Evolutionary conservation across 2,329 filamentous ascomycete genomes (phyloP), one percentile per base, ranked within the genome.

Genomic region (Coleophoma cylindrospora): DNA sequence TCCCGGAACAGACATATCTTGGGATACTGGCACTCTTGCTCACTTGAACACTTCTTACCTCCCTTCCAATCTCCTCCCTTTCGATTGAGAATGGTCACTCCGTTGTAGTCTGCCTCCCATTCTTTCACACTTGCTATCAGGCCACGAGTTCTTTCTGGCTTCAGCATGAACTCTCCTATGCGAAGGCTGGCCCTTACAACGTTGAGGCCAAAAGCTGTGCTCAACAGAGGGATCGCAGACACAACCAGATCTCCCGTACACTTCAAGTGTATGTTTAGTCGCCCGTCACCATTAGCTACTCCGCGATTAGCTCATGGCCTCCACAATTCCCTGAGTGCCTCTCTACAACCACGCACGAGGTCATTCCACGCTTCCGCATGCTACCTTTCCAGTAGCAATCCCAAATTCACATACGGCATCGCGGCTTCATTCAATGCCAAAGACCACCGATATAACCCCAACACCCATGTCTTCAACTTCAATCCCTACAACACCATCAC

Each of bases 371-470:
- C 57, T n/a, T 59, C 60, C 14, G 49, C 21, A 34, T 22, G 50
- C 9, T 40, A 32, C 15, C 44, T 36, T 21, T 57, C 61, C 8
- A 56, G 12, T 10, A 17, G 60, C 0, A 66, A 60, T 12, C 22
- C 61, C 0, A 66, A 61, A 49, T 66, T 89, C 63, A 80, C 79
- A 47, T 91, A 89, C 66, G 77, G 86, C 57, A 77, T 89, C 52
- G 84, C 87, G 32, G 86, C 86, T 6, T 88, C 87, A 5, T 91
- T 87, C 62, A 86, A 84, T 45, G 86, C 81, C 51, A 92, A 92
- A 67, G 80, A 83, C 58, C 78, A 76, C 41, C 76, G 75, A 33
- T 91, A 84, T 70, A 78, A 87, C 55, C 82, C 86, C 12, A 70
- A 77, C n/a, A 76, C 75, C 44, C 84, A 90, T 68, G 73, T 87